Base-by-base conservation (phyloP, 2,329 filamentous ascomycete species). In the Exophiala dermatitidis region DNA sequence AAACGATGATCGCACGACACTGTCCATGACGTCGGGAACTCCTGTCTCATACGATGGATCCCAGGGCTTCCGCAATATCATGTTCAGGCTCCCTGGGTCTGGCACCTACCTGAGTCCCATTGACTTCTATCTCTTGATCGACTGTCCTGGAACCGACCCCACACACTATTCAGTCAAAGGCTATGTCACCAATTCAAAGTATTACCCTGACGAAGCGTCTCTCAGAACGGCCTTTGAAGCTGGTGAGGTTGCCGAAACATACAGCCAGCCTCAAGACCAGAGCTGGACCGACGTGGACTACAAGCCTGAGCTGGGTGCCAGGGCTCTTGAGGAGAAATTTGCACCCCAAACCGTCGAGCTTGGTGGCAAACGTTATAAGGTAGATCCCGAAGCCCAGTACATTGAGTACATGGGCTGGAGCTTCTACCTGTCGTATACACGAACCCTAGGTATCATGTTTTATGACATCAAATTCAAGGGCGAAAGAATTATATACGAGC, bases 401-500 rank as follows among this genome's bases (percentile, higher is more conserved):
- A 34, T 56, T 31, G 48, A 52, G 32, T 56, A 52, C 32, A 52
- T 56, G 53, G 53, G 49, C 4, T 56, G 34, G 12, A 44, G 48
- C 4, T 57, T 50, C 51, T 54, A 54, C 37, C n/a, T 57, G 10
- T 31, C 40, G 19, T 57, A 46, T 41, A 33, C 51, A 5, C 52
- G 55, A 12, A 47, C 48, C 9, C 38, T 52, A 28, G 55, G 55
- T 4, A 49, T 58, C 19, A 55, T 50, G 40, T 54, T 58, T 45
- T 58, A 54, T 40, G 55, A 58, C 42, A 74, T 79, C 57, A 69
- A 69, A 19, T 78, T 75, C 66, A 74, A 75, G 58, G 76, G 74
- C 10, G 72, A 78, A 59, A 67, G 75, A 2, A 70, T 79, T 38
- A 65, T 79, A 40, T 79, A 79, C 59, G 76, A 79, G 65, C 69